A percentile compares a stretch with the other conserved stretches of the same genome.
phyloP scores from a whole-genome alignment of 805 yeast genomes.

The Candida incommunis region DNA sequence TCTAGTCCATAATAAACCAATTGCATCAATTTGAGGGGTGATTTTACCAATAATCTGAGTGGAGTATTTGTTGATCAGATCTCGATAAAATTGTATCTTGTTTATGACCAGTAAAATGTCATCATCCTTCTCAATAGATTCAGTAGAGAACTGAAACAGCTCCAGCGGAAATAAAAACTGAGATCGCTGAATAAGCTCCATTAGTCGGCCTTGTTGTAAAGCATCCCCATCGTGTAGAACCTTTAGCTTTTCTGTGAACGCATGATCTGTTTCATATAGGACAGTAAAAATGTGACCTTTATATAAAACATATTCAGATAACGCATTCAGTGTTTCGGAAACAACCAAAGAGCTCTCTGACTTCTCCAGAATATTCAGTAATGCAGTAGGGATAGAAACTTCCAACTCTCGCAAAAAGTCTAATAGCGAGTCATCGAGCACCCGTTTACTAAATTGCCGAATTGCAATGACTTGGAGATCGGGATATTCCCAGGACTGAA shows the following conservation, averaged over 20 bases:
- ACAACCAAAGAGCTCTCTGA: neutral
- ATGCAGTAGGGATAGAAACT: neutral
- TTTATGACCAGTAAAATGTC: constrained; percentile 21
- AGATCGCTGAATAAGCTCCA: constrained; percentile 17
- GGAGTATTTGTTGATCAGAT: constrained; percentile 11
- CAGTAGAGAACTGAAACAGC: constrained; percentile 14
- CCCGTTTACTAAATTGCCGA: neutral
- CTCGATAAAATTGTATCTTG: constrained; percentile 19
- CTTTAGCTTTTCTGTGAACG: neutral
- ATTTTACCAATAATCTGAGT: constrained; percentile 10
- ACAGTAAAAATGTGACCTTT: neutral
- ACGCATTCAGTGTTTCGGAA: neutral
- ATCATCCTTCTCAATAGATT: constrained; percentile 13
- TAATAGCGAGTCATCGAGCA: neutral
- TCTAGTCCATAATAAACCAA: constrained; percentile 12
- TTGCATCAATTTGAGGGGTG: constrained; percentile 8
- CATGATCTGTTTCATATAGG: neutral
- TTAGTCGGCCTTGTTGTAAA: constrained; percentile 13
- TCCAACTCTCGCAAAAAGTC: neutral
- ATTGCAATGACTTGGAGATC: neutral
- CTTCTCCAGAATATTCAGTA: neutral
- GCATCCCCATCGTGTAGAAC: constrained; percentile 12
- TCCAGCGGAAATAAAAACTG: constrained; percentile 15
- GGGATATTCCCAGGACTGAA: neutral
- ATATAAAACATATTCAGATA: neutral